A percentile compares a stretch with the other conserved stretches of the same genome.
phyloP scores from a whole-genome alignment of 2,329 filamentous ascomycete species.

The Botrytis pseudocinerea region DNA sequence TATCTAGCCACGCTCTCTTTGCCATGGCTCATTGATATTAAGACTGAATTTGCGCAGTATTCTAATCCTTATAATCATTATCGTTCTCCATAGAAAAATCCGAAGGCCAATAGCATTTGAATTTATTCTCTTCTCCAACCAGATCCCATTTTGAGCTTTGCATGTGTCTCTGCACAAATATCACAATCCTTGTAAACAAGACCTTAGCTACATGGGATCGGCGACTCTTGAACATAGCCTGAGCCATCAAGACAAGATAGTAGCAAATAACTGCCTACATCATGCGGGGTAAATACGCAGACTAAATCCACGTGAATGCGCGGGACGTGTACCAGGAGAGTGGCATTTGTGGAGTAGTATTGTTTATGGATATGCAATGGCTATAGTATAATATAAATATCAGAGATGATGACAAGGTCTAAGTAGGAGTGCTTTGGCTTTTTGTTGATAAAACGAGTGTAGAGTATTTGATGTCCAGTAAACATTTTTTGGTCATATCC shows the following conservation, averaged over 20 bases:
- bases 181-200: background rate
- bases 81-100: background rate
- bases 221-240: background rate
- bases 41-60: background rate
- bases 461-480: background rate
- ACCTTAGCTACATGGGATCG: background rate
- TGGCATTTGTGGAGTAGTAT: background rate
- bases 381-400: too few species aligned
- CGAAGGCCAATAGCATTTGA: too few species aligned
- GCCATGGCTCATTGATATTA: background rate
- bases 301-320: background rate
- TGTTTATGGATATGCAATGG: too few species aligned
- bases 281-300: background rate
- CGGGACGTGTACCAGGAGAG: background rate
- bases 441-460: background rate
- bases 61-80: background rate
- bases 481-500: background rate
- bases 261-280: background rate
- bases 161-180: background rate
- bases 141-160: background rate
- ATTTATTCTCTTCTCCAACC: background rate
- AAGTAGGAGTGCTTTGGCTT: background rate
- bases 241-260: too few species aligned
- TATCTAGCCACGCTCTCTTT: background rate
- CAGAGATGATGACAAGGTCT: too few species aligned